Evolutionary conservation across 306 rosid species (phyloP), one percentile per base, ranked within the genome.

Genomic region (Casuarina cunninghamiana): DNA sequence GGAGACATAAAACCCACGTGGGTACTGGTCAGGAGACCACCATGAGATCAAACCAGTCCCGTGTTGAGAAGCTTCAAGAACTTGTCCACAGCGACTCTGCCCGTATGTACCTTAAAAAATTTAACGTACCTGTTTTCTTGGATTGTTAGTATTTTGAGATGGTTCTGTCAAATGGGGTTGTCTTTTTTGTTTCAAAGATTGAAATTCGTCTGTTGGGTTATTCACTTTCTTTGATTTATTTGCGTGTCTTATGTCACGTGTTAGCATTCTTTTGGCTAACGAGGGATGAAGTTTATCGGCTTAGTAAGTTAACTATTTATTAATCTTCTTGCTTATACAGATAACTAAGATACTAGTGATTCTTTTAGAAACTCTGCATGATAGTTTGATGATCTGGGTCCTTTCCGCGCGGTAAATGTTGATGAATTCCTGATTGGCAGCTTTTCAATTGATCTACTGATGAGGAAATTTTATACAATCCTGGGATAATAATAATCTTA

Each of bases 41-140:
- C 70, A 39, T 8, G 41, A 65, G 48, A 65, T 39, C 46, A 39
- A 65, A 15, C 32, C 8, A 65, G 26, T 11, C 45, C 26, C 48
- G 32, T 13, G 45, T 65, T 16, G 70, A 65, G 15, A 41, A 65
- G 70, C 70, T 65, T 65, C 21, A 65, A 65, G 26, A 66, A 41
- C 46, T 65, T 42, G 13, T 65, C 3, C 71, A 4, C 71, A 65
- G 19, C 21, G 48, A 65, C 46, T 16, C 49, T 39, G 17, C 12
- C 16, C 48, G 32, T 6, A 39, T 19, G 49, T 7, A 4, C 48
- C 48, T 2, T 9, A 12, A 41, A 15, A 65, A 65, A 41, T 9
- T 39, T 39, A 12, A 13, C 15, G 51, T 48, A 10, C 15, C 32
- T 1, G 2, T 3, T 66, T 41, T 41, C 41, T 66, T 17, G 0